phyloP scores from a whole-genome alignment of 495 filamentous ascomycete genomes.

The Lophiotrema nucula region DNA sequence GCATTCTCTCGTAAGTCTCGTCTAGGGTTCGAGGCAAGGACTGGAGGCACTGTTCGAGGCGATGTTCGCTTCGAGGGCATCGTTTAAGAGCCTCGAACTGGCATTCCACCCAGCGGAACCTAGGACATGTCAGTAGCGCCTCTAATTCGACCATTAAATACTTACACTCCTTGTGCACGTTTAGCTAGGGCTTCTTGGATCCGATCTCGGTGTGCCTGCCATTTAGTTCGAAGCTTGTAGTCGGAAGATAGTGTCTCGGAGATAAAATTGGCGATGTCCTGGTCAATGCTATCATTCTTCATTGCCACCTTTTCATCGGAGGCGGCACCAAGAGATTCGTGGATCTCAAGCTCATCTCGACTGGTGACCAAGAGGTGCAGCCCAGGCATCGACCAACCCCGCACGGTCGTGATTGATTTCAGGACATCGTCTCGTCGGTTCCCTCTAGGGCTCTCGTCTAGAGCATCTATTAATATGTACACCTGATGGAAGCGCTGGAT shows the following conservation, averaged over 20 bases:
- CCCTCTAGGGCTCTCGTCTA: too few relatives aligned
- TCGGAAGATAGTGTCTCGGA: constrained; percentile 36
- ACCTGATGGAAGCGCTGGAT: too few relatives aligned
- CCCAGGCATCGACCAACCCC: constrained; percentile 31
- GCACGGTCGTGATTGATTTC: constrained; percentile 32
- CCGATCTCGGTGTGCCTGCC: constrained; percentile 34
- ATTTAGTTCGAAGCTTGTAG: constrained; percentile 34
- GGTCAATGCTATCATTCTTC: constrained; percentile 34
- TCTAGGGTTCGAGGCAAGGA: too few relatives aligned
- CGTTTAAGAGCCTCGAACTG: too few relatives aligned
- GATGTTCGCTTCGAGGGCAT: too few relatives aligned
- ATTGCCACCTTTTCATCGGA: constrained; percentile 28
- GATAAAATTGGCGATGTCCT: constrained; percentile 41
- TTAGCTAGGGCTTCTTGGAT: constrained; percentile 35
- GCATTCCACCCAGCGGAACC: too few relatives aligned
- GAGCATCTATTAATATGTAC: too few relatives aligned
- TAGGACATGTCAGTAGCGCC: too few relatives aligned
- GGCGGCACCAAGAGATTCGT: constrained; percentile 33
- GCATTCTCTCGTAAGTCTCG: too few relatives aligned
- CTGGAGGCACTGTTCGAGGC: too few relatives aligned
- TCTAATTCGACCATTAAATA: too few relatives aligned
- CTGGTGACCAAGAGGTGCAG: constrained; percentile 46
- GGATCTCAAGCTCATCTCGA: constrained; percentile 43
- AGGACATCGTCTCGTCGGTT: constrained; percentile 35
- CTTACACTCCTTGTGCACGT: too few relatives aligned